Conservation (phyloP, 345 rosid genomes). For the Kernera saxatilis region DNA sequence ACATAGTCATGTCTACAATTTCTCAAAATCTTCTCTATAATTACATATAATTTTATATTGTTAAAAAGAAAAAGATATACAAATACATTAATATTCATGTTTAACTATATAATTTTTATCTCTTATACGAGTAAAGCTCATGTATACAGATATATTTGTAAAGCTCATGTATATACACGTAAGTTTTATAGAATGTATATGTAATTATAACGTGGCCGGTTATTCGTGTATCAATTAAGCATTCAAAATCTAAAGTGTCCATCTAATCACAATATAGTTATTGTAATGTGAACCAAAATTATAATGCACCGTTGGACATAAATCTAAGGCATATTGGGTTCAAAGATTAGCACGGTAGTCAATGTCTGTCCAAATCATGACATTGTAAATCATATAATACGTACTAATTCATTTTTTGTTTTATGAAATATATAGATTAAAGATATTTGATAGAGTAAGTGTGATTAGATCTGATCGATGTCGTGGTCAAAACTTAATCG, state of each 20-base stretch:
- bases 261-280: background rate
- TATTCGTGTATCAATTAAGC: background rate
- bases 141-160: background rate
- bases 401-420: conserved; percentile 1
- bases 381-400: conserved; percentile 11
- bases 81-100: background rate
- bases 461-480: conserved; percentile 27
- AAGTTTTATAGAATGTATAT: background rate
- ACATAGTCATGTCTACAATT: background rate
- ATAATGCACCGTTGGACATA: conserved; percentile 14
- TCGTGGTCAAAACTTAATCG: conserved; percentile 24
- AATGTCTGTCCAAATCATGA: conserved; percentile 25
- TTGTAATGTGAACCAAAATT: conserved; percentile 10
- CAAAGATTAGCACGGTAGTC: conserved; percentile 12
- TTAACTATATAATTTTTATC: background rate
- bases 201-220: conserved; percentile 6
- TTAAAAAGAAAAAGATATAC: too few species aligned
- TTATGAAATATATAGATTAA: background rate
- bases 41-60: too few species aligned
- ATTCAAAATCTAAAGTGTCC: background rate
- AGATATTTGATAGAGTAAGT: background rate
- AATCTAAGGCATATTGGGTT: conserved; percentile 9
- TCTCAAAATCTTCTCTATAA: background rate
- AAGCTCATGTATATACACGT: background rate
- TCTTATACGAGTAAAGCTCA: background rate